Base-by-base conservation (phyloP, 169 alveolate species). In the Plasmodium blacklocki region DNA sequence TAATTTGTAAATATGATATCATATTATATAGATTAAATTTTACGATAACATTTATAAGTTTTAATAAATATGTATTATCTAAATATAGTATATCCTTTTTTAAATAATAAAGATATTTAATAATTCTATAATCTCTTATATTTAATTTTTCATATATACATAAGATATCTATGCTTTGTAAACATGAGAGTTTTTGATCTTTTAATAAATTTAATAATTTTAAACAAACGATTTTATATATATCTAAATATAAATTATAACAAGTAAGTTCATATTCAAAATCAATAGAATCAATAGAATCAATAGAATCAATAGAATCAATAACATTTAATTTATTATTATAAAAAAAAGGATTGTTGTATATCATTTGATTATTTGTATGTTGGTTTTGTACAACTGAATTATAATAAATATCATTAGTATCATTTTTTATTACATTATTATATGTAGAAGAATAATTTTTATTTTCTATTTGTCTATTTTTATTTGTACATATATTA, bases 101-200 rank as follows among this genome's bases (percentile, higher is more conserved):
- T 73, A 83, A 68, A 43, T 54, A 54, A 29, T 83, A 83, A 26
- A 83, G 21, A 23, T 83, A 54, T 29, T 29, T 83, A 11, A 83
- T 83, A 29, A 83, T 83, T 67, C 91, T 83, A 54, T 45, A 83
- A 49, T 83, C 91, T 49, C 91, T 52, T 56, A 83, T 54, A 60
- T 83, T 83, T 83, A 83, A 63, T 49, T 68, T 83, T 63, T 83
- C 80, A 72, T 68, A 83, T 9, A 83, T 83, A 8, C 72, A 70
- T n/a, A 83, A 32, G 8, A 83, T 32, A 39, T 83, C 73, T 11
- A 83, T 56, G 15, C 21, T 83, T 3, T 39, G 15, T 26, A 4
- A 18, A 14, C 56, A 39, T 7, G 66, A 29, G 49, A 83, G 29
- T 11, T 19, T 83, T 56, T 83, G 74, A 56, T 83, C 21, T 39